Conservation (phyloP, 2,329 filamentous ascomycete genomes). For the Dryadomyces quercivorus region DNA sequence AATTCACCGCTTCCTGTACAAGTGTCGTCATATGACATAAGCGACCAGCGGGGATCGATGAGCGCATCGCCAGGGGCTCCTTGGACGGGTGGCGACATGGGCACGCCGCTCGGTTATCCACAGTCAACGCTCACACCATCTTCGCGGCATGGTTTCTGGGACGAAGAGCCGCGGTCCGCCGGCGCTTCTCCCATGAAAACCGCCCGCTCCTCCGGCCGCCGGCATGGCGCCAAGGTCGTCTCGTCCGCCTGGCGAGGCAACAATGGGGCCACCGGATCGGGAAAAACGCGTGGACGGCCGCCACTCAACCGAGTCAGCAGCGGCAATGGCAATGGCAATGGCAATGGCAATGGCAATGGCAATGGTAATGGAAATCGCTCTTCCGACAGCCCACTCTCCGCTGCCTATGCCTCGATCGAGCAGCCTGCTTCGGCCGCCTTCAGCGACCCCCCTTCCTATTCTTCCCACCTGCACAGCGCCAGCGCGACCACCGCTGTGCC, state of each 20-base stretch:
- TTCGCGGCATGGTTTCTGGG: conserved; percentile 39
- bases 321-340: not conserved
- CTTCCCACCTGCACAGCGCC: not conserved
- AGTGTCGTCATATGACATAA: conserved; percentile 5
- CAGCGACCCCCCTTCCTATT: not conserved
- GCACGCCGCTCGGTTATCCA: conserved; percentile 58
- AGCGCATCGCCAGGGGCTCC: conserved; percentile 22
- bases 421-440: not conserved
- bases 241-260: conserved; percentile 80
- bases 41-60: conserved; percentile 14
- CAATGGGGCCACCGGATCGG: conserved; percentile 45
- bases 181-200: conserved; percentile 42
- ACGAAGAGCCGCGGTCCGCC: conserved; percentile 63
- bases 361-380: not conserved
- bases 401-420: not conserved
- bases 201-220: conserved; percentile 36
- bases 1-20: too few relatives aligned
- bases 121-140: conserved; percentile 68
- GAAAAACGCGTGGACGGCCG: conserved; percentile 68
- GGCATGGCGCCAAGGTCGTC: conserved; percentile 72
- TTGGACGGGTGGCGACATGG: conserved; percentile 35
- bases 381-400: not conserved
- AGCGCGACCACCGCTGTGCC: too few relatives aligned
- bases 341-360: not conserved
- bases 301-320: conserved; percentile 47